Evolutionary conservation across 139 green algal genomes (phyloP), one percentile per base, ranked within the genome.

Genomic region (Chlorella sp.): DNA sequence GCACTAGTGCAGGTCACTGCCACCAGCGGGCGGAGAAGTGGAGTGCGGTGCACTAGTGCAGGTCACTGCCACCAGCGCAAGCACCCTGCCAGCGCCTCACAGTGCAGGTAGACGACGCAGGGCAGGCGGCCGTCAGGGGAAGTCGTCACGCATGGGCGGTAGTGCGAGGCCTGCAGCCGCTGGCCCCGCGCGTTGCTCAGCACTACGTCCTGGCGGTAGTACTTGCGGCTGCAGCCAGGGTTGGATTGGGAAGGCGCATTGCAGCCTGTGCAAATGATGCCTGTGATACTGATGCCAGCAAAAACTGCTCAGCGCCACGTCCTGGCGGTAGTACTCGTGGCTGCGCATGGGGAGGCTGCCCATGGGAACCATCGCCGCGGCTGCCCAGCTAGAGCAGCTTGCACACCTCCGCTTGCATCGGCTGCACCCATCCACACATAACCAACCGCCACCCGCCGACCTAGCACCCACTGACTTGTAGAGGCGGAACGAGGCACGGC

Each of bases 21-120:
- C n/a, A n/a, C n/a, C n/a, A n/a, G n/a, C n/a, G n/a, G n/a, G n/a
- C n/a, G n/a, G n/a, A n/a, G n/a, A n/a, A n/a, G n/a, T n/a, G n/a
- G n/a, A n/a, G n/a, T n/a, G n/a, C n/a, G n/a, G n/a, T n/a, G n/a
- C n/a, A n/a, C n/a, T n/a, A n/a, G n/a, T n/a, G n/a, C n/a, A n/a
- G n/a, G n/a, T n/a, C n/a, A n/a, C n/a, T 20, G 3, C 56, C 56
- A 65, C 7, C 13, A 20, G 3, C 56, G 3, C 56, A 65, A n/a
- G 9, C 56, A 20, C 3, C 56, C 69, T 76, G 2, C 6, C 34
- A 44, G 34, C 20, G 9, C 4, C 76, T 72, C 54, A 82, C 94
- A 96, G 88, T 98, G 94, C 78, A 92, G 96, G 82, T 98, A 97
- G n/a, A 98, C 77, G 36, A 97, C 94, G 58, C 90, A 94, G 0